Percentiles rank a stretch among this genome's conserved stretches.
These are phyloP conservation scores for Xerocomellus chrysenteron DNA, from an alignment of 768 basidiomycete species.

Conservation along the genomic window DNA sequence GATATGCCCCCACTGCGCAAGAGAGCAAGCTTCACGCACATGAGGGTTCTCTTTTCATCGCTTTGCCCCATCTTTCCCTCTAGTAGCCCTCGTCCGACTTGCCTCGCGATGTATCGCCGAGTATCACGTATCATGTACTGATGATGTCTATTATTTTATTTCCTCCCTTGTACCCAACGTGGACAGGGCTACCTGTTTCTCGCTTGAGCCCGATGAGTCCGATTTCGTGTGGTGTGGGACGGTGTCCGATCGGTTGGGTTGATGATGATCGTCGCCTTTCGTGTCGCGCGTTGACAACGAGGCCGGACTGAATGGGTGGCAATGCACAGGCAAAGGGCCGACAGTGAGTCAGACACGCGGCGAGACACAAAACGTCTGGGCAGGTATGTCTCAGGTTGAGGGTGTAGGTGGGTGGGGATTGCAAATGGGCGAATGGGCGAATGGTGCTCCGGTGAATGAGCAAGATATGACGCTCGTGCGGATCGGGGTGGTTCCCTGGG, in stretches of 20 bases:
- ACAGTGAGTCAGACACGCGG: slow-evolving; percentile 10
- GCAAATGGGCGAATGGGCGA: slow-evolving; percentile 3
- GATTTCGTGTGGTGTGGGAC: background rate
- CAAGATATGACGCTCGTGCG: too few species aligned
- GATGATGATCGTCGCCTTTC: background rate
- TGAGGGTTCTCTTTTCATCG: background rate
- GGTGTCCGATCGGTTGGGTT: background rate
- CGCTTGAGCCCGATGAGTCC: background rate
- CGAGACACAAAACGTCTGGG: background rate
- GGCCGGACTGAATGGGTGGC: slow-evolving; percentile 12
- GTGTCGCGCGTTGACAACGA: slow-evolving; percentile 18
- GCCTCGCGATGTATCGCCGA: slow-evolving; percentile 2
- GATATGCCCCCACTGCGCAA: slow-evolving; percentile 22
- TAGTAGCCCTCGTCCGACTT: background rate
- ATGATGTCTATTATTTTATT: slow-evolving; percentile 21
- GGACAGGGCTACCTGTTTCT: background rate
- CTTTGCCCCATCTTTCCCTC: too few species aligned
- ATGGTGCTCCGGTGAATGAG: too few species aligned
- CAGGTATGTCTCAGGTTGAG: slow-evolving; percentile 19
- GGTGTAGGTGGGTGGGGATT: slow-evolving; percentile 11
- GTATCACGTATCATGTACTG: slow-evolving; percentile 8
- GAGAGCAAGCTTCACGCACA: slow-evolving; percentile 9
- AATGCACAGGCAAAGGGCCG: background rate
- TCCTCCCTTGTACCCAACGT: background rate
- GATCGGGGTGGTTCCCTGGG: too few species aligned